These are phyloP conservation scores for Saccharomycopsis olivae DNA, from an alignment of 805 yeast species.

Conservation along the genomic window DNA sequence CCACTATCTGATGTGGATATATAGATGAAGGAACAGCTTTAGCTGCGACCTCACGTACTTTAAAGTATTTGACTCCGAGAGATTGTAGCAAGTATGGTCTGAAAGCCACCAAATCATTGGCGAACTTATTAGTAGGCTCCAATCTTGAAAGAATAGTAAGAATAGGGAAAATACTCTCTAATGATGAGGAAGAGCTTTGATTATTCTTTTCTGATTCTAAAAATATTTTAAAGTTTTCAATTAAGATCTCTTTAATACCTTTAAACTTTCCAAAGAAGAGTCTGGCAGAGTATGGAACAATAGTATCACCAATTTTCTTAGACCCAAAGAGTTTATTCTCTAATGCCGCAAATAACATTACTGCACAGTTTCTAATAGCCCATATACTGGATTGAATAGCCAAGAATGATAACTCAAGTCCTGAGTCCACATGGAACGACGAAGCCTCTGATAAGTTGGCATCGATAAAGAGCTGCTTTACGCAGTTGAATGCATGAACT, in stretches of 20 bases:
- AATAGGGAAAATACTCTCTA: constrained; percentile 66
- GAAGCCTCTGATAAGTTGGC: constrained; percentile 48
- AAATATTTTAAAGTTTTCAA: constrained; percentile 30
- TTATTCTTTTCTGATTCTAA: constrained; percentile 19
- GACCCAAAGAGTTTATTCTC: constrained; percentile 70
- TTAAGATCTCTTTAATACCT: constrained; percentile 39
- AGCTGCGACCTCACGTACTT: constrained; percentile 81
- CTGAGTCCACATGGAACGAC: constrained; percentile 40
- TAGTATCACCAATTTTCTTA: constrained; percentile 28
- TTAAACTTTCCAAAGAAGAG: constrained; percentile 61
- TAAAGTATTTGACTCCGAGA: constrained; percentile 56
- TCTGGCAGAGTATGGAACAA: constrained; percentile 36
- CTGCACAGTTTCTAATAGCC: constrained; percentile 87
- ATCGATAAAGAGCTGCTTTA: constrained; percentile 65
- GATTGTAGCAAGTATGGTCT: constrained; percentile 35
- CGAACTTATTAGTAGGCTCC: constrained; percentile 47
- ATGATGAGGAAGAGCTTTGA: constrained; percentile 17
- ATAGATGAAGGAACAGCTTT: constrained; percentile 48
- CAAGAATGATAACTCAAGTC: constrained; percentile 48
- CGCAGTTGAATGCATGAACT: constrained; percentile 86
- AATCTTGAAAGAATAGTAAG: constrained; percentile 62
- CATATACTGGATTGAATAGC: constrained; percentile 61
- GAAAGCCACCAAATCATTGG: constrained; percentile 40
- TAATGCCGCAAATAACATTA: constrained; percentile 82
- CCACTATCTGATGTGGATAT: constrained; percentile 21